Conservation (phyloP, 306 rosid genomes). For the Inga laurina region DNA sequence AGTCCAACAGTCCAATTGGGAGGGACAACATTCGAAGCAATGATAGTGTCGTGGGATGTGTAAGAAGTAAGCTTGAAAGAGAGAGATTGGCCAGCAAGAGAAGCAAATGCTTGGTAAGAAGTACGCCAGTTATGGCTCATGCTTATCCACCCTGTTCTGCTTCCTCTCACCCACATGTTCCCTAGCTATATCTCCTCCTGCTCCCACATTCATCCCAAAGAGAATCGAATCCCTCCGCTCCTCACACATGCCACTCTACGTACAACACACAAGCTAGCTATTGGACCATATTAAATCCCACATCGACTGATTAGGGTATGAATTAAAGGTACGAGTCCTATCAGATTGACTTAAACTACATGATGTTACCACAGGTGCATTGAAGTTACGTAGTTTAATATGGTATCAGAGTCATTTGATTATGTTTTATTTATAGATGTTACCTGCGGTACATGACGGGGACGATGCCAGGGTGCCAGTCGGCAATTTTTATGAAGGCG, state of each 20-base stretch:
- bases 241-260: neutral
- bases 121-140: slow-evolving; percentile 99
- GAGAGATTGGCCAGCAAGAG: slow-evolving; percentile 72
- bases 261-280: too few species aligned
- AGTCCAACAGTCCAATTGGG: slow-evolving; percentile 63
- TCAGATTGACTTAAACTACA: too few species aligned
- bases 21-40: slow-evolving; percentile 76
- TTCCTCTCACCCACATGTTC: slow-evolving; percentile 76
- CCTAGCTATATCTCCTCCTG: slow-evolving; percentile 74
- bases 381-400: too few species aligned
- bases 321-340: too few species aligned
- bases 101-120: slow-evolving; percentile 81
- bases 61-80: slow-evolving; percentile 78
- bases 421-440: too few species aligned
- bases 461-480: slow-evolving; percentile 54
- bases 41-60: slow-evolving; percentile 62
- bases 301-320: too few species aligned
- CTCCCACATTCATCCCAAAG: slow-evolving; percentile 71
- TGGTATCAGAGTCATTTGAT: too few species aligned
- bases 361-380: too few species aligned
- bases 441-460: slow-evolving; percentile 82
- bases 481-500: too few species aligned
- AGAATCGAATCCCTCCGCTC: neutral
- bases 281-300: too few species aligned
- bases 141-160: slow-evolving; percentile 74